phyloP scores from a whole-genome alignment of 257 asterid genomes.

The Solanum lycopersicoides region DNA sequence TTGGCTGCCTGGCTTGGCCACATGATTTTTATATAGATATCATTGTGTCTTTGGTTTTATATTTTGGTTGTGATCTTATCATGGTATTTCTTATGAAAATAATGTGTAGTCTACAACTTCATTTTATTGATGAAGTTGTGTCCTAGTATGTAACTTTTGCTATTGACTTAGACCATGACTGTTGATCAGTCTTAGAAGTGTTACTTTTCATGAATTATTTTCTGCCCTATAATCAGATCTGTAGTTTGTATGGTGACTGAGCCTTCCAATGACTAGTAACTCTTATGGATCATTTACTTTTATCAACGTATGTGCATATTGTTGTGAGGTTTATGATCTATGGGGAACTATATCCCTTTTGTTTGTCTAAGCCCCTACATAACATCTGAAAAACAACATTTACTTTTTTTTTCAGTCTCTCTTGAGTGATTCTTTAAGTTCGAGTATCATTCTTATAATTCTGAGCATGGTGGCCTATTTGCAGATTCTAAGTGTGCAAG shows the following conservation, averaged over 20 bases:
- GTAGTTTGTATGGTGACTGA: not conserved
- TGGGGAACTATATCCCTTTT: not conserved
- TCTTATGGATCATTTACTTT: not conserved
- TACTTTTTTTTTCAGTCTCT: not conserved
- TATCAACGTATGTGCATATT: not conserved
- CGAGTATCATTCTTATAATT: not conserved
- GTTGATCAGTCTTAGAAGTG: not conserved
- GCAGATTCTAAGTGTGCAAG: constrained; percentile 54
- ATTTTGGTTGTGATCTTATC: not conserved
- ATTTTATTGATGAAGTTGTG: not conserved
- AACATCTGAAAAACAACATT: not conserved
- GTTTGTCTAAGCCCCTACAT: not conserved
- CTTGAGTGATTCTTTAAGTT: not conserved
- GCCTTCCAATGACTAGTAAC: not conserved
- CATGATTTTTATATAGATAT: not conserved
- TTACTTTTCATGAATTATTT: not conserved
- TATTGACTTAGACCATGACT: not conserved
- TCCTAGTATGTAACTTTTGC: not conserved
- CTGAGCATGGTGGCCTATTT: constrained; percentile 1
- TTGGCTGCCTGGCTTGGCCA: not conserved
- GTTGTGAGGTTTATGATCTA: not conserved
- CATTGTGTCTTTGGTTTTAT: not conserved
- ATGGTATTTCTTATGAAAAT: not conserved
- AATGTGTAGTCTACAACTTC: not conserved
- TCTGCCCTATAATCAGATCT: not conserved